Evolutionary conservation across 805 yeast genomes (phyloP), one percentile per base, ranked within the genome.

Genomic region (Teunomyces atbi): DNA sequence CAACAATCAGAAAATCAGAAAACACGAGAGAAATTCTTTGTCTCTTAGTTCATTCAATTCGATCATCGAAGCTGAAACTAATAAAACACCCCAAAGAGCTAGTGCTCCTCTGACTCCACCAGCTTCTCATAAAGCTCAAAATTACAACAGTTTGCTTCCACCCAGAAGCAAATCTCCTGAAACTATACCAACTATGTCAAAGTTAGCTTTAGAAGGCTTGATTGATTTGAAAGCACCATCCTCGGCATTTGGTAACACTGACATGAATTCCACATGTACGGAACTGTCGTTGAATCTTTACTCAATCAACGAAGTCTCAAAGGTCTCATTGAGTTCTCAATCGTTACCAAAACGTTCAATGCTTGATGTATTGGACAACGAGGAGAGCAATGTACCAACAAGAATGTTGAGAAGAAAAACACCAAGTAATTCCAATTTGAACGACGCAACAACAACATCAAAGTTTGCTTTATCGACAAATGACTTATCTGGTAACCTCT

Each of bases 11-110:
- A 54, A 49, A 37, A 48, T 54, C 21, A 44, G 55, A 30, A 55
- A 52, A 28, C 59, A 55, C 30, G 52, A 57, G 18, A 40, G 60
- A 18, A 43, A 50, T 3, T 46, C 51, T 4, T 55, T 57, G 3
- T 56, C 60, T 2, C 48, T 53, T 18, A 53, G 56, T 40, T 56
- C 60, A 10, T 55, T 52, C 36, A 57, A 48, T 42, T 54, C 58
- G 11, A 37, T 52, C n/a, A 40, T 47, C 1, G 39, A 36, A n/a
- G 6, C 39, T 36, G 39, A 36, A 3, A 33, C 7, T 15, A 15
- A 30, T 13, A 36, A 36, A 36, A 8, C 12, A 6, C 15, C 13
- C 15, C n/a, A 20, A n/a, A 12, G 28, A 6, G 12, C 23, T 13
- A 28, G 32, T 38, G 32, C 32, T 8, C 42, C 42, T 13, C 42